phyloP scores from a whole-genome alignment of 257 asterid genomes.

The Paraleonurus japonicus region DNA sequence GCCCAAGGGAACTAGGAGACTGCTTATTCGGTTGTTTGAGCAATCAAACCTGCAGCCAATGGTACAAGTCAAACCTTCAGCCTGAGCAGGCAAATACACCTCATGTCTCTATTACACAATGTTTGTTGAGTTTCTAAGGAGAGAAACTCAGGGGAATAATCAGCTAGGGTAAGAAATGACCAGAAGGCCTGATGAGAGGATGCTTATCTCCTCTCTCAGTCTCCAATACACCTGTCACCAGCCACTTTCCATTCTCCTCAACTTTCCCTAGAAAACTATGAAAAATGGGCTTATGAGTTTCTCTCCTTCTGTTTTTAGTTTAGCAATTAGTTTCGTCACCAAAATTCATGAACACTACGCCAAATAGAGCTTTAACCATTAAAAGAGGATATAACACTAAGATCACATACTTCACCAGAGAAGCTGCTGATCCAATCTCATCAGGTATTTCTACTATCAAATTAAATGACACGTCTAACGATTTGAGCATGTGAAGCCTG shows the following conservation, averaged over 20 bases:
- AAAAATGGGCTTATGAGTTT: background rate
- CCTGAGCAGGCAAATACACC: constrained; percentile 21
- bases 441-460: constrained; percentile 62
- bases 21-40: constrained; percentile 68
- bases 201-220: background rate
- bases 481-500: constrained; percentile 83
- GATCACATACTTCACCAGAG: constrained; percentile 79
- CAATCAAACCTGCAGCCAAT: constrained; percentile 77
- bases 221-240: background rate
- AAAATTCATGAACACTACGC: background rate
- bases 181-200: constrained; percentile 2
- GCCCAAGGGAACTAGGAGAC: constrained; percentile 77
- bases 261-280: background rate
- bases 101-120: constrained; percentile 14
- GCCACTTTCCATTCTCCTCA: constrained; percentile 3
- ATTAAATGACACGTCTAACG: constrained; percentile 74
- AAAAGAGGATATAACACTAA: constrained; percentile 19
- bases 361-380: constrained; percentile 1
- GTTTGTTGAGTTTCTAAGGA: background rate
- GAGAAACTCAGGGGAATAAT: background rate
- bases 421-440: constrained; percentile 72
- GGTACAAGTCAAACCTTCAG: constrained; percentile 17
- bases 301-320: background rate
- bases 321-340: background rate
- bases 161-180: background rate